phyloP scores from a whole-genome alignment of 306 rosid genomes.

The Notholithocarpus densiflorus region DNA sequence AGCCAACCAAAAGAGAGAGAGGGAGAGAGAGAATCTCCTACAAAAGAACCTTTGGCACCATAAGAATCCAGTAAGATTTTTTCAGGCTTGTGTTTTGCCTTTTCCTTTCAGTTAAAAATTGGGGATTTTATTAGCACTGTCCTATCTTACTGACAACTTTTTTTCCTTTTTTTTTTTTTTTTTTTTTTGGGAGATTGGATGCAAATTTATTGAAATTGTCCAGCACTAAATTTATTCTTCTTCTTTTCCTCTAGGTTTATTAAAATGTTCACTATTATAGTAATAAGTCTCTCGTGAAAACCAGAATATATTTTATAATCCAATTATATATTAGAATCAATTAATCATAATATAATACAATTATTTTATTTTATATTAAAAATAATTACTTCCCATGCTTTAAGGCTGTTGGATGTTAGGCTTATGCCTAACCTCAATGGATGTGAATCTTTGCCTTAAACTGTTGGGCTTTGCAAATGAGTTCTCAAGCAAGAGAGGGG shows the following conservation, averaged over 20 bases:
- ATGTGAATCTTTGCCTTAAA: too few relatives aligned
- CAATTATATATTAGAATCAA: too few relatives aligned
- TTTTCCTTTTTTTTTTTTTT: not conserved
- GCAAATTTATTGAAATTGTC: not conserved
- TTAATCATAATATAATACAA: too few relatives aligned
- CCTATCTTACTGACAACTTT: not conserved
- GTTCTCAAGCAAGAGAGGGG: too few relatives aligned
- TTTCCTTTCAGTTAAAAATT: not conserved
- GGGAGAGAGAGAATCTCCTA: not conserved
- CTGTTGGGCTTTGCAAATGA: too few relatives aligned
- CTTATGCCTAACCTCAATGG: too few relatives aligned
- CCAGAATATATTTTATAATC: too few relatives aligned
- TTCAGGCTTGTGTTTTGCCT: not conserved
- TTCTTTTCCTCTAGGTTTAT: not conserved
- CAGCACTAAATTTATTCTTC: not conserved
- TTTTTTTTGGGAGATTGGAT: not conserved
- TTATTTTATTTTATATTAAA: not conserved
- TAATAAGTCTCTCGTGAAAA: not conserved
- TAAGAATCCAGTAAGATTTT: not conserved
- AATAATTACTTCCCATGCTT: not conserved
- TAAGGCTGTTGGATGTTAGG: not conserved
- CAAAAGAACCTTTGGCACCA: not conserved
- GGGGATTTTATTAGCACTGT: too few relatives aligned
- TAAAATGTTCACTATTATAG: not conserved
- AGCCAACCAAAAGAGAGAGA: not conserved